Percentiles rank a stretch among this genome's conserved stretches.
phyloP scores from a whole-genome alignment of 371 early-diverging fungal species.

The Rhizopus microsporus region DNA sequence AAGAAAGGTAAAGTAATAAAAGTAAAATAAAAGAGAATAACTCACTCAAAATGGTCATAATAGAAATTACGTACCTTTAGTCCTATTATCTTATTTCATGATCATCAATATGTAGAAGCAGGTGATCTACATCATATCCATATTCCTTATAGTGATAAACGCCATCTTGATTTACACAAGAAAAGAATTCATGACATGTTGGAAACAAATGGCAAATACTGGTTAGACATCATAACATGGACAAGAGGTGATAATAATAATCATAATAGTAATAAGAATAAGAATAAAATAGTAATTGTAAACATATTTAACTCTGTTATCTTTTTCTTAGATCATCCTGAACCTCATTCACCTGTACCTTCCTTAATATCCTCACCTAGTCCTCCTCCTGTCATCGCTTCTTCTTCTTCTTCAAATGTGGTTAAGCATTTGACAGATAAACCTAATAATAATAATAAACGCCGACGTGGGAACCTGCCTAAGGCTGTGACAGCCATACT shows the following conservation, averaged over 20 bases:
- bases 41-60: background rate
- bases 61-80: slow-evolving; percentile 33
- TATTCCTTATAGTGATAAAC: slow-evolving; percentile 32
- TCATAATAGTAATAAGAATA: background rate
- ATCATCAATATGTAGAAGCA: slow-evolving; percentile 35
- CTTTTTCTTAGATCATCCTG: slow-evolving; percentile 29
- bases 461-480: slow-evolving; percentile 63
- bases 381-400: slow-evolving; percentile 19
- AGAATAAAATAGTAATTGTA: slow-evolving; percentile 8
- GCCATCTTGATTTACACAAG: slow-evolving; percentile 27
- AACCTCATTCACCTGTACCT: slow-evolving; percentile 35
- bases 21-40: background rate
- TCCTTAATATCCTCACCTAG: slow-evolving; percentile 34
- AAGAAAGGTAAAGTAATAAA: background rate
- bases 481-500: slow-evolving; percentile 65
- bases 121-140: slow-evolving; percentile 38
- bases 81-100: slow-evolving; percentile 44
- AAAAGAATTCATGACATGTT: slow-evolving; percentile 38
- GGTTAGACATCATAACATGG: slow-evolving; percentile 34
- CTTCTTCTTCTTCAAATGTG: slow-evolving; percentile 7
- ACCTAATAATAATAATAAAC: slow-evolving; percentile 26
- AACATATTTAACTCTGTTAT: slow-evolving; percentile 7
- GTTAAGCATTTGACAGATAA: slow-evolving; percentile 17
- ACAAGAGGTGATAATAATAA: slow-evolving; percentile 24
- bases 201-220: slow-evolving; percentile 34